Percentiles rank a stretch among this genome's conserved stretches.
phyloP scores from a whole-genome alignment of 2,329 filamentous ascomycete species.

The Aspergillus pseudotamarii region DNA sequence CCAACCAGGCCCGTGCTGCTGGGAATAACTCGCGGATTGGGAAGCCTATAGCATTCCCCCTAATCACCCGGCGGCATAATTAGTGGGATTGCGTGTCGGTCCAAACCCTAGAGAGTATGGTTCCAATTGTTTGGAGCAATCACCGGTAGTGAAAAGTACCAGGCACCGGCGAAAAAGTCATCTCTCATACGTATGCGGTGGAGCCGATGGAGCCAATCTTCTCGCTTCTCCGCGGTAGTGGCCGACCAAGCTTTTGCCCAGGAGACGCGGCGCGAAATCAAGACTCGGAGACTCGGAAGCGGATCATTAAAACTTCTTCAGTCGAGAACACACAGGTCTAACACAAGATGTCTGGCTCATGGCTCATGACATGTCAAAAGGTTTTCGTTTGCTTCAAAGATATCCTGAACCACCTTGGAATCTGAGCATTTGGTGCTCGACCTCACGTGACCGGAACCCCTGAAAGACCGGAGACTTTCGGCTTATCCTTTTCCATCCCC shows the following conservation, averaged over 20 bases:
- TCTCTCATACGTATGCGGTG: slow-evolving; percentile 11
- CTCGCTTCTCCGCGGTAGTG: slow-evolving; percentile 4
- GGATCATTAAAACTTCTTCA: background rate
- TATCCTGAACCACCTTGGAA: background rate
- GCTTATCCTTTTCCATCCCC: background rate
- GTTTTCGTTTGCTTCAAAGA: background rate
- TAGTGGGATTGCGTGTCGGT: slow-evolving; percentile 8
- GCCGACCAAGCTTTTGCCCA: slow-evolving; percentile 9
- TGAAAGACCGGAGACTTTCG: too few species aligned
- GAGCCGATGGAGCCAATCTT: slow-evolving; percentile 7
- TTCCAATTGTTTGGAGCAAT: background rate
- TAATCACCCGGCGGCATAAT: background rate
- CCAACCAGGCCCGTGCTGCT: background rate
- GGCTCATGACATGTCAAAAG: background rate
- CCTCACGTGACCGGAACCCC: background rate
- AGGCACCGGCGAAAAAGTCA: background rate
- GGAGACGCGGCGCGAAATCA: background rate
- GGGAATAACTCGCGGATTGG: background rate
- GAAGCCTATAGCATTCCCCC: background rate
- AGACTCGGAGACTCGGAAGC: background rate
- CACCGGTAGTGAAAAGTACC: background rate
- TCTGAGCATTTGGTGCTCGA: background rate
- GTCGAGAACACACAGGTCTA: background rate
- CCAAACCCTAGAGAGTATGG: slow-evolving; percentile 6
- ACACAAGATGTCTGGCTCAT: too few species aligned